phyloP scores from a whole-genome alignment of 1,284 basidiomycete genomes.

The Fomes fomentarius region DNA sequence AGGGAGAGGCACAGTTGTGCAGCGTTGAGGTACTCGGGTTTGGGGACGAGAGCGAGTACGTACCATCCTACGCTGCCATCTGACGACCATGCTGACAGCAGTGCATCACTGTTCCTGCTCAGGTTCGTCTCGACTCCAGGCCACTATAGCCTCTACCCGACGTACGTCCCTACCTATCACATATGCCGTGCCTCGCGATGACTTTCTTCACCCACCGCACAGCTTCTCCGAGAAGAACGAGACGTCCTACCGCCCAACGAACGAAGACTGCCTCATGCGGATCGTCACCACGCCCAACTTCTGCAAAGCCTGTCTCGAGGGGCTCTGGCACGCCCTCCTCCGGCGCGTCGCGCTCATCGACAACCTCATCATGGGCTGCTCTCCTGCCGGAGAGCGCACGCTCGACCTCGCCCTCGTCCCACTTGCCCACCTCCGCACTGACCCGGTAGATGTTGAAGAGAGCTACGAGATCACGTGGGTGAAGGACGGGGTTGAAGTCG shows the following conservation, averaged over 20 bases:
- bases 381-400: conserved; percentile 27
- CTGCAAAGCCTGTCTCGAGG: conserved; percentile 77
- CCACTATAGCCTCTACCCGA: conserved; percentile 76
- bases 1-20: conserved; percentile 72
- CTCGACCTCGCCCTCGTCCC: conserved; percentile 55
- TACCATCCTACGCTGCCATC: no score
- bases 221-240: conserved; percentile 64
- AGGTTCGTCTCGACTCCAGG: conserved; percentile 68
- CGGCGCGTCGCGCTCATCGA: conserved; percentile 65
- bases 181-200: not conserved
- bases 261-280: conserved; percentile 87
- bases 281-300: conserved; percentile 71
- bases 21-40: conserved; percentile 81
- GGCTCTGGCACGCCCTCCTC: conserved; percentile 70
- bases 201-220: not conserved
- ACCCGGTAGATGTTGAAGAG: conserved; percentile 41
- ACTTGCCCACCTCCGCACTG: conserved; percentile 58
- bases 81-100: no score
- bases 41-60: conserved; percentile 66
- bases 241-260: conserved; percentile 76
- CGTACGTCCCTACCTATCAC: conserved; percentile 43
- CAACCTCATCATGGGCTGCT: conserved; percentile 42
- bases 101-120: no score
- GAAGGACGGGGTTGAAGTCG: conserved; percentile 47
- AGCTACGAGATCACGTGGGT: conserved; percentile 59